These are phyloP conservation scores for Phoma sp. DNA, from an alignment of 2,329 filamentous ascomycete species.

Conservation along the genomic window DNA sequence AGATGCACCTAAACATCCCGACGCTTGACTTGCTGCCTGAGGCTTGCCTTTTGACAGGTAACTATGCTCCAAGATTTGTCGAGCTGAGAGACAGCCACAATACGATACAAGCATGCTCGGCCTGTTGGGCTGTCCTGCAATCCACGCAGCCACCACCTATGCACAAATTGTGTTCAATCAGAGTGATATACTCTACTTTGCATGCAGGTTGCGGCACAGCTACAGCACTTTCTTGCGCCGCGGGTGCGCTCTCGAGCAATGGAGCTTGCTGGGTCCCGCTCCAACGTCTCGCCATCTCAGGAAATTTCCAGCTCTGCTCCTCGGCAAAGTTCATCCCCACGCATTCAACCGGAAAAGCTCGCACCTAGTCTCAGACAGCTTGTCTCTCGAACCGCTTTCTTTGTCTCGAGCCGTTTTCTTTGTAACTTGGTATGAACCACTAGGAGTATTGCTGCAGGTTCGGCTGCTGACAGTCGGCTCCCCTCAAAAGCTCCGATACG, in stretches of 20 bases:
- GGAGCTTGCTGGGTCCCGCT: too few relatives aligned
- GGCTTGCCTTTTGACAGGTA: neutral
- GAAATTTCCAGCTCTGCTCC: too few relatives aligned
- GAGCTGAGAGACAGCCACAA: neutral
- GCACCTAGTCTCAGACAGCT: neutral
- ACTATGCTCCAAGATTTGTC: neutral
- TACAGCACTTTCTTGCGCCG: too few relatives aligned
- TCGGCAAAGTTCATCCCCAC: too few relatives aligned
- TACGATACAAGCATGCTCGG: conserved; percentile 1
- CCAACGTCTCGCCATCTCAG: too few relatives aligned
- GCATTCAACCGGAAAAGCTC: too few relatives aligned
- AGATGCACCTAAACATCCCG: neutral
- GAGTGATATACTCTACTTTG: too few relatives aligned
- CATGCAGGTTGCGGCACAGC: too few relatives aligned
- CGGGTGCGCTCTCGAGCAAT: too few relatives aligned
- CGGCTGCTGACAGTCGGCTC: conserved; percentile 32
- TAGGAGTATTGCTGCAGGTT: conserved; percentile 21
- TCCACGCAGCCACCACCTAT: neutral
- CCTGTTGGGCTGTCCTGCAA: neutral
- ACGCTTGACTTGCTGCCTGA: conserved; percentile 1
- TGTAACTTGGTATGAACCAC: neutral
- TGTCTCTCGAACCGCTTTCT: neutral
- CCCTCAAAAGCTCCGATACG: conserved; percentile 34
- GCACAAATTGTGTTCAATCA: neutral
- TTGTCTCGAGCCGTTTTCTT: neutral